Evolutionary conservation across 176 grass and related monocot species (phyloP), one percentile per base, ranked within the genome.

Genomic region (Elymus sibiricus): DNA sequence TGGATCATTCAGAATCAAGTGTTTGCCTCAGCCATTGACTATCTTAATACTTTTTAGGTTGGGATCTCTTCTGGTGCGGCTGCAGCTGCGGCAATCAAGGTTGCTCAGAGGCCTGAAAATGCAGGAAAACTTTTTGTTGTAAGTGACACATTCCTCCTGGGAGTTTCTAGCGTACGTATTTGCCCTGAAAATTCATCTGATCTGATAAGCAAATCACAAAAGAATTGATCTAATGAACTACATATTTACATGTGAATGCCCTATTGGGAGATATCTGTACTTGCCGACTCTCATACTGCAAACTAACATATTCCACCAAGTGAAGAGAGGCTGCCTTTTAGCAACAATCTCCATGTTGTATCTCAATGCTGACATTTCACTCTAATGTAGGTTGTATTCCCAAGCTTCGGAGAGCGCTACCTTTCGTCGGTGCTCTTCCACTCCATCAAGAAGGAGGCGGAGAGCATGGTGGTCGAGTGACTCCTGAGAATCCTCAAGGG

Each of bases 1-100:
- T 38, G 34, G n/a, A 46, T 79, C 40, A 75, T 39, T 58, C 22
- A 64, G n/a, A 80, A 80, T 62, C 11, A 5, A 60, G 7, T 44
- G 11, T 68, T 28, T 62, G 44, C 49, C 19, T 76, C 11, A 1
- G n/a, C 39, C 13, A 42, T 44, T 80, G 44, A 32, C 64, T 14
- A 32, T 66, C 17, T 67, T 55, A 74, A 31, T 26, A 39, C 24
- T 25, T 88, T 88, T 70, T 65, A 98, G 95, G 95, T 95, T 76
- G 95, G 95, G 60, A 95, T 98, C 64, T 98, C 95, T 73, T 98
- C 95, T 51, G 93, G 93, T 42, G 95, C 95, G 1, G 91, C 95
- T 65, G 89, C 93, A 0, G 93, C 87, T 28, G 95, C 95, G 0
- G 91, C 91, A 65, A 84, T 98, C 82, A 93, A 53, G 70, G 61